Percentiles rank a stretch among this genome's conserved stretches.
These are phyloP conservation scores for Limnomonas spitsbergensis DNA, from an alignment of 139 green algal genomes.

Conservation along the genomic window DNA sequence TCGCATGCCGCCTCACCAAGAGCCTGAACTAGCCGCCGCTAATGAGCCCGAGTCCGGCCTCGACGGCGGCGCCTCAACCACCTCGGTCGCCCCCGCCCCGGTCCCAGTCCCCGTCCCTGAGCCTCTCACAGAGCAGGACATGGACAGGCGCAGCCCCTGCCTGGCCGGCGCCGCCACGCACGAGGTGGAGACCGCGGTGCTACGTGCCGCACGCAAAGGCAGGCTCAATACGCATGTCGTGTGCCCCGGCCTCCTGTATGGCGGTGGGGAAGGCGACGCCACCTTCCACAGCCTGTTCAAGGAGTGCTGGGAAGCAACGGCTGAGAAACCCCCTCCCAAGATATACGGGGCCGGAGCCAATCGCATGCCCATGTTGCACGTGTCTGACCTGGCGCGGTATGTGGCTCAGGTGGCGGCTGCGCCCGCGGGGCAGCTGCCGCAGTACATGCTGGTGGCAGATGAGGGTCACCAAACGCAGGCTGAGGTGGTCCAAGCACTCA, in stretches of 20 bases:
- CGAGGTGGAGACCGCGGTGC: slow-evolving; percentile 45
- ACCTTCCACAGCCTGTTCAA: slow-evolving; percentile 39
- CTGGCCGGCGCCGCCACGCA: slow-evolving; percentile 10
- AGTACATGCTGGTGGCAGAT: slow-evolving; percentile 7
- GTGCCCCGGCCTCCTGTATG: slow-evolving; percentile 59
- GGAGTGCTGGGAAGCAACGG: slow-evolving; percentile 23
- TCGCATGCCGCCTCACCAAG: no score
- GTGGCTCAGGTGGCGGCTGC: slow-evolving; percentile 21
- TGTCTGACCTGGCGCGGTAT: slow-evolving; percentile 43
- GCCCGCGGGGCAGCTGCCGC: neutral
- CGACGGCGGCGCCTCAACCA: no score
- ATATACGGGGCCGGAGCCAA: slow-evolving; percentile 46
- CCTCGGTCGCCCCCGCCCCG: no score
- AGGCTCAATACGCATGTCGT: slow-evolving; percentile 41
- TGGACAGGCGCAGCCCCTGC: slow-evolving; percentile 7
- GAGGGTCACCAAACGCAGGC: neutral
- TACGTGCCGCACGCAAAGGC: slow-evolving; percentile 26
- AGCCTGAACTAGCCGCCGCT: no score
- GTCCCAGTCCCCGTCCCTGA: neutral
- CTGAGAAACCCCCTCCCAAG: neutral
- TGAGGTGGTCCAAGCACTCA: neutral
- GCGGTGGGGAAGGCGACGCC: slow-evolving; percentile 41
- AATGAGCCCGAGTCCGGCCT: no score
- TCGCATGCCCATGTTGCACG: slow-evolving; percentile 49
- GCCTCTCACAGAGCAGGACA: slow-evolving; percentile 23